Percentiles rank a stretch among this genome's conserved stretches.
These are phyloP conservation scores for Globisporangium takayamanum DNA, from an alignment of 352 stramenopile species.

Conservation along the genomic window DNA sequence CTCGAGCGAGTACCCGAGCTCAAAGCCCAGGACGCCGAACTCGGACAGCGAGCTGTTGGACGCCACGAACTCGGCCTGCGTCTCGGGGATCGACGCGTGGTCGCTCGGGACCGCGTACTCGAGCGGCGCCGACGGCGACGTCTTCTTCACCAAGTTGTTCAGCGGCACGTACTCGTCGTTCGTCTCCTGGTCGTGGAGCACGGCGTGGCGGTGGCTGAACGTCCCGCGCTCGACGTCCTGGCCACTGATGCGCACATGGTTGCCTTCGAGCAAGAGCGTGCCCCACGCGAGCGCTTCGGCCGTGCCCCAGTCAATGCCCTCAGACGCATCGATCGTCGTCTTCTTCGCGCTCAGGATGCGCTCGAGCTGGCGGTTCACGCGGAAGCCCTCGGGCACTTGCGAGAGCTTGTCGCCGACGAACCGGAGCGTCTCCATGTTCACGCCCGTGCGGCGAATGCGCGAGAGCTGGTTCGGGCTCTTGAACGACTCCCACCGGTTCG, in stretches of 20 bases:
- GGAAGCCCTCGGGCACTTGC: constrained; percentile 82
- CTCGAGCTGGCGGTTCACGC: constrained; percentile 90
- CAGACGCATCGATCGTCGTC: constrained; percentile 65
- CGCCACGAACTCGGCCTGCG: constrained; percentile 54
- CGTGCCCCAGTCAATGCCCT: constrained; percentile 86
- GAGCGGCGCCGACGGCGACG: constrained; percentile 45
- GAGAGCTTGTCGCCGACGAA: constrained; percentile 88
- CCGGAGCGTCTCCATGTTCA: constrained; percentile 88
- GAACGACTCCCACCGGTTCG: constrained; percentile 94
- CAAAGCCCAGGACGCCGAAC: constrained; percentile 80
- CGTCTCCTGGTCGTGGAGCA: constrained; percentile 89
- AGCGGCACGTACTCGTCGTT: constrained; percentile 93
- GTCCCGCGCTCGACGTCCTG: constrained; percentile 88
- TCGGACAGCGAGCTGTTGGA: constrained; percentile 82
- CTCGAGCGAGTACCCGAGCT: constrained; percentile 84
- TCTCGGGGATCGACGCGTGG: constrained; percentile 96
- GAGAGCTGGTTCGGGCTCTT: constrained; percentile 93
- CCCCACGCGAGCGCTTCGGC: constrained; percentile 86
- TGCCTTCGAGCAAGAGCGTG: constrained; percentile 73
- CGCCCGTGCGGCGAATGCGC: constrained; percentile 89
- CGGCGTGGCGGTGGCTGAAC: constrained; percentile 87
- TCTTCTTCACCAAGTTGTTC: constrained; percentile 62
- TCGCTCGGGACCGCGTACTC: constrained; percentile 94
- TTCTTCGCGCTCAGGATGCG: constrained; percentile 90
- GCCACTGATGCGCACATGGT: constrained; percentile 78